Percentiles rank a stretch among this genome's conserved stretches.
Conservation (phyloP, 306 rosid species). For the Boehmeria nivea region DNA sequence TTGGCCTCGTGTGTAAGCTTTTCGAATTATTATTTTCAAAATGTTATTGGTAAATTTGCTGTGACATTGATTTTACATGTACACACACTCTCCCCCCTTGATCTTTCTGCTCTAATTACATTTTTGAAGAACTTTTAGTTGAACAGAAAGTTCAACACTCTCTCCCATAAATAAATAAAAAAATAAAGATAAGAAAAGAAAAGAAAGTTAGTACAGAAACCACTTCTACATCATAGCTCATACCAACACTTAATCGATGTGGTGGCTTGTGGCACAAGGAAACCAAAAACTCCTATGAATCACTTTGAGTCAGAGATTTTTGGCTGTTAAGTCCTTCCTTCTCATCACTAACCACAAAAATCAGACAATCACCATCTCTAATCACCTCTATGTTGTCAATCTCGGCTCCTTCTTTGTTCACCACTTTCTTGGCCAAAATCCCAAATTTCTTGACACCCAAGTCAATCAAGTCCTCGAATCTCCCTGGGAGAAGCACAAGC, state of each 20-base stretch:
- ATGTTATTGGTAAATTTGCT: too few relatives aligned
- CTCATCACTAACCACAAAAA: constrained; percentile 33
- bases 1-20: not conserved
- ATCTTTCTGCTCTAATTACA: not conserved
- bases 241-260: not conserved
- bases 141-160: constrained; percentile 1
- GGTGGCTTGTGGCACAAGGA: constrained; percentile 2
- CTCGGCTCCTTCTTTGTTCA: constrained; percentile 62
- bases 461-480: constrained; percentile 56
- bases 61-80: not conserved
- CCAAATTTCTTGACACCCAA: constrained; percentile 67
- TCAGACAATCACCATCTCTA: constrained; percentile 81
- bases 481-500: constrained; percentile 66
- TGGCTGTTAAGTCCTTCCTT: constrained; percentile 6
- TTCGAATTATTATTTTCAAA: too few relatives aligned
- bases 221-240: not conserved
- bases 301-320: too few relatives aligned
- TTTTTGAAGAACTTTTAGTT: not conserved
- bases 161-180: not conserved
- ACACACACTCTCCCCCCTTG: not conserved
- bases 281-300: not conserved
- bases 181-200: too few relatives aligned
- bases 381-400: constrained; percentile 71
- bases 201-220: not conserved
- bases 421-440: constrained; percentile 31